Evolutionary conservation across 805 yeast genomes (phyloP).

Genomic region (Candida sakaeoensis): DNA sequence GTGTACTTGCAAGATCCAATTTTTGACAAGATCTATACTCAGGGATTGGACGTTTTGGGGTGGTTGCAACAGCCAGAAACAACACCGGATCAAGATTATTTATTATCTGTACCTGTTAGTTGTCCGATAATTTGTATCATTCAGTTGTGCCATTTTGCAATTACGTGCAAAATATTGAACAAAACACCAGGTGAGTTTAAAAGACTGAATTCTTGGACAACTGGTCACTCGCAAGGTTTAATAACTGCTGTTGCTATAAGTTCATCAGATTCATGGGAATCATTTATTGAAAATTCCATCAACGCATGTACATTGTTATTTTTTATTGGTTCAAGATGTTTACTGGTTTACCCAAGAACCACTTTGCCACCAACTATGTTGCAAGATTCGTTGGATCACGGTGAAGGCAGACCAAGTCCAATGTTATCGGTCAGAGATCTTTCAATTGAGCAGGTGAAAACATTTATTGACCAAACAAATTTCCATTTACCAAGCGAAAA

Average conservation of each 20-base stretch:
- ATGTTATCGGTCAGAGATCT: slow-evolving; percentile 94
- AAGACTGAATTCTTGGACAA: slow-evolving; percentile 62
- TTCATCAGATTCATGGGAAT: slow-evolving; percentile 76
- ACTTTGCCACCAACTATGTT: slow-evolving; percentile 90
- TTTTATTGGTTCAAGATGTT: slow-evolving; percentile 90
- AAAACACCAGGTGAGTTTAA: slow-evolving; percentile 86
- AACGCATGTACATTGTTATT: slow-evolving; percentile 83
- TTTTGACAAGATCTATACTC: slow-evolving; percentile 85
- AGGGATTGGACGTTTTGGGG: slow-evolving; percentile 81
- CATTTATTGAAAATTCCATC: slow-evolving; percentile 65
- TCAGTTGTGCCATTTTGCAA: slow-evolving; percentile 89
- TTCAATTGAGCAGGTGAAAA: slow-evolving; percentile 73
- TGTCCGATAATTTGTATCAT: slow-evolving; percentile 97
- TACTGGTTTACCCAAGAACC: slow-evolving; percentile 87
- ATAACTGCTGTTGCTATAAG: slow-evolving; percentile 92
- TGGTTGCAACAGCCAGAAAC: slow-evolving; percentile 86
- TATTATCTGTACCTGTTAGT: slow-evolving; percentile 86
- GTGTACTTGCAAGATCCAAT: slow-evolving; percentile 67
- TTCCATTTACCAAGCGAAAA: slow-evolving; percentile 88
- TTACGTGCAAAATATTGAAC: slow-evolving; percentile 81
- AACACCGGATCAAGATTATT: slow-evolving; percentile 86
- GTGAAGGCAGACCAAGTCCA: slow-evolving; percentile 96
- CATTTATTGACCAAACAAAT: slow-evolving; percentile 80
- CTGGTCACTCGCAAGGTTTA: slow-evolving; percentile 90
- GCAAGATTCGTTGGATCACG: slow-evolving; percentile 87